Evolutionary conservation across 2,329 filamentous ascomycete species (phyloP), one percentile per base, ranked within the genome.

Genomic region (Coleophoma eucalyptorum): DNA sequence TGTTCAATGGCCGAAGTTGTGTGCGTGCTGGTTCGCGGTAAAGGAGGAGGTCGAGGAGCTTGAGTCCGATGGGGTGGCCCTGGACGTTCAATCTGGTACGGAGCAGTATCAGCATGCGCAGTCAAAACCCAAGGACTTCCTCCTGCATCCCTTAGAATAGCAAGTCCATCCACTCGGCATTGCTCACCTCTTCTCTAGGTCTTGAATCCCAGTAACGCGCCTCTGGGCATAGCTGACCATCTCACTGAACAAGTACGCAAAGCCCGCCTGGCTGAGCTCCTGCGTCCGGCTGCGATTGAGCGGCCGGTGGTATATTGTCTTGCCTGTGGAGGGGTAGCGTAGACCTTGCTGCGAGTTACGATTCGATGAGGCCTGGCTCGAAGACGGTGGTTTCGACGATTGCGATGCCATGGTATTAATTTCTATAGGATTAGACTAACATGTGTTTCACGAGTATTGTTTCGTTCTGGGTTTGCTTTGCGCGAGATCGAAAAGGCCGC

Each of bases 271-370:
- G 69, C 91, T 96, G 59, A 95, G 83, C 76, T 97, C 93, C 52
- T 89, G 82, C 62, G 89, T 90, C 68, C 90, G 89, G 62, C 86
- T 87, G 57, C 94, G 88, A 72, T 97, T 97, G 55, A 97, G 78
- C 55, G 96, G 91, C 50, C 94, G 83, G 76, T 97, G 91, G 76
- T 97, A 99, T 74, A 99, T 97, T 58, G 91, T 96, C 75, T 97
- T 97, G 74, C 91, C 90, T 69, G 85, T 96, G 50, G 89, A 89
- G 44, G 94, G 93, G 65, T 95, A 90, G 60, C 91, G 89, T 55
- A 99, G 84, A 21, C 89, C 86, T 33, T 78, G 68, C 58, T 78
- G 70, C 6, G 55, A 52, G 43, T 53, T 51, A 50, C 61, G 59
- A 40, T 51, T 42, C 52, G 60, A 58, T 15, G 62, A 48, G 19